Conservation (phyloP, 129 eudicot species). For the sunflower (Helianthus annuus) region DNA sequence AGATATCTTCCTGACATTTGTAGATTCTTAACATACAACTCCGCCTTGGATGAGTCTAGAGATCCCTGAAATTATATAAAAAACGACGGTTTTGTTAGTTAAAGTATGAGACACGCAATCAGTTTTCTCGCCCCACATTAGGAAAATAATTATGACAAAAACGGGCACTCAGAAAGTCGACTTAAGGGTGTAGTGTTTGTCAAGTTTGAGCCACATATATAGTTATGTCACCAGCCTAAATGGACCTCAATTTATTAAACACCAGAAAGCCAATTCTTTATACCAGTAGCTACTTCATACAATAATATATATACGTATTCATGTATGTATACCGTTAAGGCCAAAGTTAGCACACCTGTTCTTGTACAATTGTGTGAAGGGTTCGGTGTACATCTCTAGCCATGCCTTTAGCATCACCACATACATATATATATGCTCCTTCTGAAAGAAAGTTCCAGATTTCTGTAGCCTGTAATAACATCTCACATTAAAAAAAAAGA, state of each 20-base stretch:
- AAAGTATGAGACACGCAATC: conserved; percentile 1
- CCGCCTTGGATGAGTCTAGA: conserved; percentile 63
- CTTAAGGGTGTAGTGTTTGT: conserved; percentile 13
- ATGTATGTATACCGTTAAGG: no score
- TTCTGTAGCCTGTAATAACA: conserved; percentile 51
- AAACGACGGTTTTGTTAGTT: background rate
- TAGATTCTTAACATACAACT: conserved; percentile 72
- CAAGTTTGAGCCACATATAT: conserved; percentile 23
- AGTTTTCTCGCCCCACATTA: background rate
- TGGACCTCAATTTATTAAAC: conserved; percentile 6
- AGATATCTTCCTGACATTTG: conserved; percentile 79
- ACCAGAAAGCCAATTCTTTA: no score
- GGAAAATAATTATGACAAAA: background rate
- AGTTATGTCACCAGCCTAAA: conserved; percentile 4
- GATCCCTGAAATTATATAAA: conserved; percentile 33
- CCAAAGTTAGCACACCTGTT: conserved; percentile 48
- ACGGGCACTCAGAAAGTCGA: conserved; percentile 8
- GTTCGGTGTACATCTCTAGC: conserved; percentile 63
- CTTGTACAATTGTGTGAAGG: conserved; percentile 83
- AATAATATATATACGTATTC: no score
- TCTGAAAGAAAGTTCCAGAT: conserved; percentile 71
- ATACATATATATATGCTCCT: conserved; percentile 43
- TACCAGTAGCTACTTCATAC: no score
- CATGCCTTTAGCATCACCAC: conserved; percentile 47
- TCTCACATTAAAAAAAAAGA: background rate